Evolutionary conservation across 179 eudicot genomes (phyloP).

Genomic region (Spergularia azorica): DNA sequence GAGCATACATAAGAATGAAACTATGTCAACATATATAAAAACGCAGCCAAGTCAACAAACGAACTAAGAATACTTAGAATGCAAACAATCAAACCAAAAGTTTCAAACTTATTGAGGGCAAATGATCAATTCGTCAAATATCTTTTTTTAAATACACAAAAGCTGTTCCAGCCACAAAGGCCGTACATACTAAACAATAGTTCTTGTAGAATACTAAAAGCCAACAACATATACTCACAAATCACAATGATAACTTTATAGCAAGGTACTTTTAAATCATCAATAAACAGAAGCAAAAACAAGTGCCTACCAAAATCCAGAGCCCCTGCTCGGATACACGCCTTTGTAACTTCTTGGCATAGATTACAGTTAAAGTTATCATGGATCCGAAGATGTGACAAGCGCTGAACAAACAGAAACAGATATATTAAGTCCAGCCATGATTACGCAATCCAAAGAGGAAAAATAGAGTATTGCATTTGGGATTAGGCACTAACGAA

Average conservation of each 20-base stretch:
- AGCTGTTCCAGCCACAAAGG: neutral
- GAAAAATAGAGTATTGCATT: neutral
- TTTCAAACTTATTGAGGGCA: neutral
- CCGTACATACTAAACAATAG: neutral
- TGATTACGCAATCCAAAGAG: neutral
- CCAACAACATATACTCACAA: neutral
- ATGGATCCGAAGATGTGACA: constrained; percentile 86
- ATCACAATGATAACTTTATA: neutral
- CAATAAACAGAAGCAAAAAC: neutral
- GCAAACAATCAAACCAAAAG: neutral
- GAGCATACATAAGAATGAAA: neutral
- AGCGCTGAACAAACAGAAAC: constrained; percentile 54
- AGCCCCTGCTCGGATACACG: constrained; percentile 76
- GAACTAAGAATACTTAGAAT: constrained; percentile 1
- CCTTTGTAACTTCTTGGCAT: constrained; percentile 77
- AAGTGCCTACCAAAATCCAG: constrained; percentile 70
- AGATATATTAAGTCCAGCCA: constrained; percentile 7
- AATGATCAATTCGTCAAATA: neutral
- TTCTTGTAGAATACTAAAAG: neutral
- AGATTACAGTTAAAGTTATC: constrained; percentile 72
- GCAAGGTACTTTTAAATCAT: neutral
- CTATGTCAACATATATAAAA: neutral
- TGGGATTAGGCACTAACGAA: constrained; percentile 60
- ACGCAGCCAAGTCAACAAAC: neutral
- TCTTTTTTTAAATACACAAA: neutral